Evolutionary conservation across 2,329 filamentous ascomycete species (phyloP), one percentile per base, ranked within the genome.

Genomic region (Incumbomyces delicatus): DNA sequence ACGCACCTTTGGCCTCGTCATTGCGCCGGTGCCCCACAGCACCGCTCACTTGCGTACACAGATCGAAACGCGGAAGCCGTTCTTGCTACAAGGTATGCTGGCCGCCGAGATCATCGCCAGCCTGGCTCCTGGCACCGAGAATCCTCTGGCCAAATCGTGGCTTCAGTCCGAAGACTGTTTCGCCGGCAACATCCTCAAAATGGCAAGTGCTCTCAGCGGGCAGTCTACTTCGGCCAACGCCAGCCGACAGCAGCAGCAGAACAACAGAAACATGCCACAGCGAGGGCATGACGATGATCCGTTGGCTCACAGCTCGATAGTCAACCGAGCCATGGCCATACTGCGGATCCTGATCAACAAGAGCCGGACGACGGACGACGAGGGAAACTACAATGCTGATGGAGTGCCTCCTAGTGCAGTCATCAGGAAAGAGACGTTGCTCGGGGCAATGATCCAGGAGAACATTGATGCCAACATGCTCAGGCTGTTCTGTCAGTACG

Each of bases 81-180:
- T 87, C 58, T 69, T 98, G 10, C 92, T 94, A 76, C 92, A 98
- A 66, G 89, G 88, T 1, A 78, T 96, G 57, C 73, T 96, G 5
- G 85, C 88, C 1, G 89, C 87, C 0, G 89, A 96, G 56, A 94
- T 96, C 43, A 69, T 96, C 2, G 80, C 87, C 0, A 81, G 81
- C 8, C 72, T 95, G 22, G 78, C 80, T 2, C 83, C 83, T 2
- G 76, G 76, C 3, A 74, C 78, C n/a, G 87, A 94, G 54, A 76
- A 75, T 13, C 76, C 78, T 3, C 67, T 95, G 6, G 83, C 89
- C 3, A 78, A 79, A 47, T 73, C 77, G 0, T 96, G 92, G 89
- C 75, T 96, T 6, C 79, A 82, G 33, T 87, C 85, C 2, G 80
- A 83, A 35, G 88, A 94, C 57, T 86, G 85, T 0, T 92, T 95